Conservation (phyloP, 208 protist genomes). For the Acanthamoeba triangularis region DNA sequence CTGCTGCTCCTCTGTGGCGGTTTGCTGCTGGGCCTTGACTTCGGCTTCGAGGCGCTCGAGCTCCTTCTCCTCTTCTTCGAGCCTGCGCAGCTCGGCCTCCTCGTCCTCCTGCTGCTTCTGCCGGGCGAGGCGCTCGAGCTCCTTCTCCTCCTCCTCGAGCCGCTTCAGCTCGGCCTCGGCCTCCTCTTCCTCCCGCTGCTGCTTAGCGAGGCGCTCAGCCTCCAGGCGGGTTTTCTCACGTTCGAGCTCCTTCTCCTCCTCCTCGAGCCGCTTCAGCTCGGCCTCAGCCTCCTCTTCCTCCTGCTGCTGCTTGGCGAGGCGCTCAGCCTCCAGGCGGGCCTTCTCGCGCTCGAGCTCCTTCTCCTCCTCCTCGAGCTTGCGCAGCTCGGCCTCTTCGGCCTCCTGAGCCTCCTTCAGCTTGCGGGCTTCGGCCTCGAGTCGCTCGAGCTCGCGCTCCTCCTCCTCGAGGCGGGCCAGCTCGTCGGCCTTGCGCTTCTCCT, state of each 20-base stretch:
- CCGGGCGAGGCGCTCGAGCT: not conserved
- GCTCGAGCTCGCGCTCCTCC: not conserved
- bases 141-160: not conserved
- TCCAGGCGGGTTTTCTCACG: not conserved
- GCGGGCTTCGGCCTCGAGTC: constrained; percentile 11
- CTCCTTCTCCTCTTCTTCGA: constrained; percentile 17
- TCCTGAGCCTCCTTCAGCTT: not conserved
- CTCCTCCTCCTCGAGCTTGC: constrained; percentile 2
- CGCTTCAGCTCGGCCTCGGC: not conserved
- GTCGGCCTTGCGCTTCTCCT: constrained; percentile 28
- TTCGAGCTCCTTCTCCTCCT: constrained; percentile 23
- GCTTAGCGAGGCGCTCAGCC: not conserved
- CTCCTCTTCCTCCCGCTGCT: not conserved
- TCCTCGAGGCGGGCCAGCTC: constrained; percentile 3
- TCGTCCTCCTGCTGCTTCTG: not conserved
- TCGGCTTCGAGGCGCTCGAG: not conserved
- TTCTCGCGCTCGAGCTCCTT: not conserved
- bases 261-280: not conserved
- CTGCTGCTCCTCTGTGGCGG: not conserved
- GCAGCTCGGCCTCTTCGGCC: not conserved
- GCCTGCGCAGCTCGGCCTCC: not conserved
- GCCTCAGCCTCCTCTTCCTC: not conserved
- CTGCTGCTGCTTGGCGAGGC: not conserved
- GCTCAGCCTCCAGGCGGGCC: not conserved
- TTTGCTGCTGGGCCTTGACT: not conserved